These are phyloP conservation scores for Trametes versicolor DNA, from an alignment of 1,284 basidiomycete species.

Conservation along the genomic window DNA sequence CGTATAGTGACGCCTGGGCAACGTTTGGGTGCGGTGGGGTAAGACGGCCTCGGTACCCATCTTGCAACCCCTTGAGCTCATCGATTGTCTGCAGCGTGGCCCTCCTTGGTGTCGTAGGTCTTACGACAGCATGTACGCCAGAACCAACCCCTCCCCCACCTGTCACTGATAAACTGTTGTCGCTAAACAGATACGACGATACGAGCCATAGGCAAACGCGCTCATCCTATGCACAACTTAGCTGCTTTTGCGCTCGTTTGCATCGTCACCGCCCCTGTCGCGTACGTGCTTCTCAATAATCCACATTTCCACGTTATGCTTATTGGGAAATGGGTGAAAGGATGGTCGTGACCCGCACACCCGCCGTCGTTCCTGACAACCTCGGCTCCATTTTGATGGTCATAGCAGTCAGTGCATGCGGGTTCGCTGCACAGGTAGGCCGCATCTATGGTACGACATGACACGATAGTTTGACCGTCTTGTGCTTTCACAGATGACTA, in stretches of 20 bases:
- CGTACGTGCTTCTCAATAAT: slow-evolving; percentile 45
- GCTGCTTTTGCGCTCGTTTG: slow-evolving; percentile 72
- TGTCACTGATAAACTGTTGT: neutral
- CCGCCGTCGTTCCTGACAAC: slow-evolving; percentile 57
- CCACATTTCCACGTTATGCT: neutral
- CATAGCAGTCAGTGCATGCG: slow-evolving; percentile 60
- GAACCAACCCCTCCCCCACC: slow-evolving; percentile 34
- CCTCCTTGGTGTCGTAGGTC: slow-evolving; percentile 66
- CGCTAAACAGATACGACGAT: slow-evolving; percentile 64
- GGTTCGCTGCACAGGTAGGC: slow-evolving; percentile 63
- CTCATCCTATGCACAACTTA: slow-evolving; percentile 77
- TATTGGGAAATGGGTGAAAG: slow-evolving; percentile 38
- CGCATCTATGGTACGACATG: neutral
- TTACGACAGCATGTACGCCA: slow-evolving; percentile 61
- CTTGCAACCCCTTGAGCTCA: neutral
- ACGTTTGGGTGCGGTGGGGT: slow-evolving; percentile 49
- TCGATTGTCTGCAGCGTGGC: slow-evolving; percentile 50
- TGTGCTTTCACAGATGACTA: slow-evolving; percentile 49
- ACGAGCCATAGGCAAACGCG: slow-evolving; percentile 75
- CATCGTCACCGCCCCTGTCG: slow-evolving; percentile 60
- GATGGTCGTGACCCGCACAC: slow-evolving; percentile 52
- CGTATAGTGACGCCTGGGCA: slow-evolving; percentile 41
- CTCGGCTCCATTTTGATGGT: slow-evolving; percentile 54
- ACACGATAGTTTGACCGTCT: neutral
- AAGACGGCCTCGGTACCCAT: slow-evolving; percentile 15